Conservation (phyloP, 768 basidiomycete species). For the Termitomyces bulborhizus region DNA sequence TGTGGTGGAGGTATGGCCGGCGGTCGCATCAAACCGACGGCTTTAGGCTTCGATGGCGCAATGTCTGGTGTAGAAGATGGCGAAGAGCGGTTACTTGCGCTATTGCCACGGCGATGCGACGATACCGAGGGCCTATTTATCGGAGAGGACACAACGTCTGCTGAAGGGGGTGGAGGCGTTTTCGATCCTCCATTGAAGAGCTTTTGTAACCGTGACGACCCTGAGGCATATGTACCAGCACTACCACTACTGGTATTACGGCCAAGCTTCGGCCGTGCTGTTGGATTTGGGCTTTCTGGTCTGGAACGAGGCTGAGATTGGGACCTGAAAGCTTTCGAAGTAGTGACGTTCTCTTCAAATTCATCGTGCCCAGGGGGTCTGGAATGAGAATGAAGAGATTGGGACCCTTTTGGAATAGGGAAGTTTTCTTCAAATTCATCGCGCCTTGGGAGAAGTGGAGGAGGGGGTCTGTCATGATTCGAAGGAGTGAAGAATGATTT, state of each 20-base stretch:
- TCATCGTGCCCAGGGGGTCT: conserved; percentile 16
- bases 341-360: conserved; percentile 18
- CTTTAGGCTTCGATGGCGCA: conserved; percentile 1
- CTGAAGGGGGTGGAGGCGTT: conserved; percentile 10
- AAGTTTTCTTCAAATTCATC: conserved; percentile 17
- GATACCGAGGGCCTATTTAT: conserved; percentile 9
- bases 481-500: conserved; percentile 34
- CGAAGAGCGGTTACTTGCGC: conserved; percentile 9
- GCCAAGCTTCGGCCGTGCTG: conserved; percentile 15
- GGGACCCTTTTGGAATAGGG: conserved; percentile 15
- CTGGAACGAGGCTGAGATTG: conserved; percentile 18
- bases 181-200: conserved; percentile 14
- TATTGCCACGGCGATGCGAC: conserved; percentile 14
- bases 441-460: conserved; percentile 11
- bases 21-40: conserved; percentile 5
- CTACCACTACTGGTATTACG: conserved; percentile 16
- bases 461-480: conserved; percentile 18
- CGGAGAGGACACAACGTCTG: conserved; percentile 14
- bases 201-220: conserved; percentile 15
- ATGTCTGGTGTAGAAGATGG: conserved; percentile 6
- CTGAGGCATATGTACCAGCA: conserved; percentile 20
- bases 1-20: conserved; percentile 4
- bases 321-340: conserved; percentile 23
- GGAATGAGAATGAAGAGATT: conserved; percentile 22
- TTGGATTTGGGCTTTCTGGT: conserved; percentile 25